These are phyloP conservation scores for Neonectria coccinea DNA, from an alignment of 2,329 filamentous ascomycete genomes.

Conservation along the genomic window DNA sequence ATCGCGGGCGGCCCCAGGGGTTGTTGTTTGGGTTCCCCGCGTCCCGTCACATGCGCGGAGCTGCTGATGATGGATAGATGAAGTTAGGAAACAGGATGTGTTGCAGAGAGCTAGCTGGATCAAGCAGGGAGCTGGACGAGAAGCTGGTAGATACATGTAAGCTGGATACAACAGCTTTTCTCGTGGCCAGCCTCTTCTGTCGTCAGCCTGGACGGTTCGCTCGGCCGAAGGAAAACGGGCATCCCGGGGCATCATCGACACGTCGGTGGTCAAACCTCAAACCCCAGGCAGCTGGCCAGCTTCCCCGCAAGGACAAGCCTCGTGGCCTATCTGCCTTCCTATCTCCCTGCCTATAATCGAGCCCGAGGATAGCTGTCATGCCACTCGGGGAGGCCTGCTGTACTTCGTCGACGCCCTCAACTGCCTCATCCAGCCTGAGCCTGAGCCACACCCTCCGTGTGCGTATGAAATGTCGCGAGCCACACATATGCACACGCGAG, in stretches of 20 bases:
- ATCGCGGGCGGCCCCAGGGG: not conserved
- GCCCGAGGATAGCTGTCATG: not conserved
- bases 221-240: not conserved
- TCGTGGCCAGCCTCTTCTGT: too few relatives aligned
- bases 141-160: too few relatives aligned
- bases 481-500: not conserved
- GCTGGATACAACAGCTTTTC: not conserved
- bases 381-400: not conserved
- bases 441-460: not conserved
- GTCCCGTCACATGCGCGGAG: constrained; percentile 22
- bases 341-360: not conserved
- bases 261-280: not conserved
- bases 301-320: not conserved
- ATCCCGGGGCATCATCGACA: constrained; percentile 1
- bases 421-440: constrained; percentile 7
- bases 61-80: constrained; percentile 18
- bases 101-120: not conserved
- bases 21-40: constrained; percentile 17
- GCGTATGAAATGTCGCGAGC: not conserved
- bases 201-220: not conserved
- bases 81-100: not conserved
- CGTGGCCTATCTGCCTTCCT: constrained; percentile 1
- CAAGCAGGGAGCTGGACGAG: not conserved
- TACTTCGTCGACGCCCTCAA: not conserved
- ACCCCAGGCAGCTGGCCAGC: not conserved